A percentile compares a stretch with the other conserved stretches of the same genome.
These are phyloP conservation scores for Acmispon strigosus DNA, from an alignment of 306 rosid genomes.

Conservation along the genomic window DNA sequence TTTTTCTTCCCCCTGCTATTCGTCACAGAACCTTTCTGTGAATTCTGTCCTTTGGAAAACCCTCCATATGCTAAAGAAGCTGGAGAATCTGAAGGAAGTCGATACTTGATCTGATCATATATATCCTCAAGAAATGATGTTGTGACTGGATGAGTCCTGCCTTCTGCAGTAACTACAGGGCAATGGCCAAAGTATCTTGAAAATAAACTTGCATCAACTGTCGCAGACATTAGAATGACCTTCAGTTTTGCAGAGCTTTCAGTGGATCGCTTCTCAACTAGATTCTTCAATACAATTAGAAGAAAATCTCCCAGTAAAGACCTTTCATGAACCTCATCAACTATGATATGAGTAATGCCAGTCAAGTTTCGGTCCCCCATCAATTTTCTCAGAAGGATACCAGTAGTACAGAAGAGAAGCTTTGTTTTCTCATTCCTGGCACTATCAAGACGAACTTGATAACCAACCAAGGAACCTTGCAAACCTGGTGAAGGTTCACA, in stretches of 20 bases:
- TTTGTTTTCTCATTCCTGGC: constrained; percentile 89
- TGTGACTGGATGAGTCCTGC: constrained; percentile 90
- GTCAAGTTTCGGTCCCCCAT: constrained; percentile 75
- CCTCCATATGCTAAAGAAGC: constrained; percentile 56
- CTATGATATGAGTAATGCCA: constrained; percentile 78
- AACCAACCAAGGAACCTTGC: constrained; percentile 86
- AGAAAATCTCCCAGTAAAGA: constrained; percentile 94
- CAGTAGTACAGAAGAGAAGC: constrained; percentile 93
- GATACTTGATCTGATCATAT: constrained; percentile 66
- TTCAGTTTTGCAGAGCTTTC: constrained; percentile 52
- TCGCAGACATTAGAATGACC: constrained; percentile 95
- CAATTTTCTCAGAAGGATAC: constrained; percentile 86
- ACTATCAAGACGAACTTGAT: constrained; percentile 97
- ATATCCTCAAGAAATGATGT: constrained; percentile 82
- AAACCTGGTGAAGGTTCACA: constrained; percentile 88
- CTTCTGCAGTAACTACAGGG: constrained; percentile 88
- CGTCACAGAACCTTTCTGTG: constrained; percentile 56
- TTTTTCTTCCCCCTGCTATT: constrained; percentile 85
- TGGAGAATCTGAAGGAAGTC: constrained; percentile 75
- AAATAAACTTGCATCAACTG: constrained; percentile 89
- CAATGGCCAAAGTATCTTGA: constrained; percentile 81
- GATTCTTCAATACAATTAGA: constrained; percentile 72
- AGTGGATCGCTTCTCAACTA: constrained; percentile 63
- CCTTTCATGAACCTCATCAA: constrained; percentile 98
- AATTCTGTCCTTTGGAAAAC: constrained; percentile 37